Evolutionary conservation across 2,329 filamentous ascomycete genomes (phyloP).

Genomic region (Trichothecium sympodiale): DNA sequence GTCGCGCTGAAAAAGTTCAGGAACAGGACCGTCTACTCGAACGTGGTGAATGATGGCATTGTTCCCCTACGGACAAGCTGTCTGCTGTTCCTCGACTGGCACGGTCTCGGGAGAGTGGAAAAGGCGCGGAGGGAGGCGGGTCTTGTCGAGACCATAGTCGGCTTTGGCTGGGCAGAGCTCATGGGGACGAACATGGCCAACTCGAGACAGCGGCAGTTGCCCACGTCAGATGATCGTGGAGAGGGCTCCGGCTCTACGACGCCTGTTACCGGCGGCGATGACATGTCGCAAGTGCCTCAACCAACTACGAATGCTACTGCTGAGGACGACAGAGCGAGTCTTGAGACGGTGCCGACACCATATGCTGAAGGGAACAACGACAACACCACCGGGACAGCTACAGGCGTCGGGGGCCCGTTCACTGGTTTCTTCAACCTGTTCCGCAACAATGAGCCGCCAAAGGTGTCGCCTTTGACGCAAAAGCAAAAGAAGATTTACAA

Average conservation of each 20-base stretch:
- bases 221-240: constrained; percentile 19
- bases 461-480: constrained; percentile 35
- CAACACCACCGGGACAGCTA: constrained; percentile 3
- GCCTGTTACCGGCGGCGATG: constrained; percentile 17
- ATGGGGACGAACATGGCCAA: constrained; percentile 54
- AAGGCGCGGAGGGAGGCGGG: constrained; percentile 90
- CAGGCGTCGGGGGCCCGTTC: constrained; percentile 36
- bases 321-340: constrained; percentile 53
- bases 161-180: constrained; percentile 90
- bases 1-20: constrained; percentile 77
- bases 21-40: constrained; percentile 88
- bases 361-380: constrained; percentile 13
- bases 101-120: constrained; percentile 82
- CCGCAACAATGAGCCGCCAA: constrained; percentile 42
- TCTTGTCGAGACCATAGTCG: constrained; percentile 81
- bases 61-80: constrained; percentile 92
- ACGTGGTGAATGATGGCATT: constrained; percentile 95
- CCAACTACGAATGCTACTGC: constrained; percentile 54
- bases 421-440: constrained; percentile 65
- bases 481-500: constrained; percentile 64
- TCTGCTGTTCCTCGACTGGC: constrained; percentile 93
- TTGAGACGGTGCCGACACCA: constrained; percentile 31
- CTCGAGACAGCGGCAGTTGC: constrained; percentile 31
- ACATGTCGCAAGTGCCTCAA: constrained; percentile 55
- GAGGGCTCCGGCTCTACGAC: constrained; percentile 23